phyloP scores from a whole-genome alignment of 192 early-diverging fungal species.

The Haplosporangium gracile region DNA sequence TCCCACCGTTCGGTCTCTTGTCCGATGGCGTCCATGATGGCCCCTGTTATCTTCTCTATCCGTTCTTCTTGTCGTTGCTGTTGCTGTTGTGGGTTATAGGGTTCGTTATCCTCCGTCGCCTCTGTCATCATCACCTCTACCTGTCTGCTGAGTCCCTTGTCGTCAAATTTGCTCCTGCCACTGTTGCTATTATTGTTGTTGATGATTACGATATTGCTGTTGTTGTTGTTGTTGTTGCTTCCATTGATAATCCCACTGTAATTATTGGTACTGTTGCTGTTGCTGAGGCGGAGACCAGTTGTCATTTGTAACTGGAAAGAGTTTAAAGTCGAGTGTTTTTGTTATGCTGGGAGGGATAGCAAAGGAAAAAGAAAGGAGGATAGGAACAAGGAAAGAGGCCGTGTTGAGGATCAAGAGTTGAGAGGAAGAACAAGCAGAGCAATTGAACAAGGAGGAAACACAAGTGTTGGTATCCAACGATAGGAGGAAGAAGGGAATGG shows the following conservation, averaged over 20 bases:
- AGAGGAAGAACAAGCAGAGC: not conserved
- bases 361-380: not conserved
- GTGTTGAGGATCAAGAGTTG: not conserved
- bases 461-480: not conserved
- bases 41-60: constrained; percentile 5
- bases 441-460: not conserved
- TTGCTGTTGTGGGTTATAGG: not conserved
- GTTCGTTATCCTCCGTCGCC: not conserved
- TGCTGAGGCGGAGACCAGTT: not conserved
- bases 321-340: not conserved
- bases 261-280: not conserved
- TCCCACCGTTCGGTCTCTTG: constrained; percentile 43
- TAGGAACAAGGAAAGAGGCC: too few species aligned
- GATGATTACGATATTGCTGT: not conserved
- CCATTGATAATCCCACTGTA: not conserved
- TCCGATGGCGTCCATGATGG: not conserved
- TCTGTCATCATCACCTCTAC: constrained; percentile 14
- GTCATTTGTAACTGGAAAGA: not conserved
- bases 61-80: not conserved
- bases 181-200: not conserved
- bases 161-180: not conserved
- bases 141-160: not conserved
- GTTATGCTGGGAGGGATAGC: not conserved
- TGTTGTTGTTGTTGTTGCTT: not conserved
- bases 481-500: not conserved